Conservation (phyloP, 495 filamentous ascomycete genomes). For the Neurospora sp. region DNA sequence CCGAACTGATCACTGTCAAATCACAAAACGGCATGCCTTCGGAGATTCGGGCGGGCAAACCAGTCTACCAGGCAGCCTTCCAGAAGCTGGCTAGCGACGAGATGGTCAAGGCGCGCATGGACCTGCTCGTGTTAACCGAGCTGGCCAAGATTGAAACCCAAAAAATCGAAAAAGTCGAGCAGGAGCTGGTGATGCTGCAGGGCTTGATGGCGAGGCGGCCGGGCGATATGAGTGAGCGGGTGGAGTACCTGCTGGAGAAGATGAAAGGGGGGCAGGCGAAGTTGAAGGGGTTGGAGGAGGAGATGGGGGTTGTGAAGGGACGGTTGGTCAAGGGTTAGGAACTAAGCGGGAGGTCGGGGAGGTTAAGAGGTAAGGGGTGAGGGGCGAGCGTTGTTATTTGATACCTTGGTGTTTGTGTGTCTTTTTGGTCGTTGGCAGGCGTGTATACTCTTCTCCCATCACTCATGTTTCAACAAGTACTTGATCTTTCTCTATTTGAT, state of each 20-base stretch:
- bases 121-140: constrained; percentile 58
- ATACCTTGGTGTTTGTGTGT: not conserved
- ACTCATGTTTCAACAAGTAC: not conserved
- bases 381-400: not conserved
- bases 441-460: not conserved
- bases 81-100: constrained; percentile 55
- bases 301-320: constrained; percentile 63
- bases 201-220: constrained; percentile 52
- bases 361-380: not conserved
- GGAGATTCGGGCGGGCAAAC: constrained; percentile 68
- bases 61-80: constrained; percentile 83
- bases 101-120: constrained; percentile 63
- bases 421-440: not conserved
- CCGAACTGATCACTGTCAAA: constrained; percentile 77
- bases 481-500: not conserved
- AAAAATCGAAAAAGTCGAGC: constrained; percentile 67
- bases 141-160: constrained; percentile 61
- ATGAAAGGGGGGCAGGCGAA: constrained; percentile 61
- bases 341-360: not conserved
- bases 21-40: constrained; percentile 64
- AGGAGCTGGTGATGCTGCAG: constrained; percentile 57
- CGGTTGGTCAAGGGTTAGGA: constrained; percentile 17
- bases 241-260: constrained; percentile 65
- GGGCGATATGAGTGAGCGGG: constrained; percentile 46
- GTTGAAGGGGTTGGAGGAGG: constrained; percentile 62